Conservation (phyloP, 441 rosid genomes). For the Populus trichocarpa region DNA sequence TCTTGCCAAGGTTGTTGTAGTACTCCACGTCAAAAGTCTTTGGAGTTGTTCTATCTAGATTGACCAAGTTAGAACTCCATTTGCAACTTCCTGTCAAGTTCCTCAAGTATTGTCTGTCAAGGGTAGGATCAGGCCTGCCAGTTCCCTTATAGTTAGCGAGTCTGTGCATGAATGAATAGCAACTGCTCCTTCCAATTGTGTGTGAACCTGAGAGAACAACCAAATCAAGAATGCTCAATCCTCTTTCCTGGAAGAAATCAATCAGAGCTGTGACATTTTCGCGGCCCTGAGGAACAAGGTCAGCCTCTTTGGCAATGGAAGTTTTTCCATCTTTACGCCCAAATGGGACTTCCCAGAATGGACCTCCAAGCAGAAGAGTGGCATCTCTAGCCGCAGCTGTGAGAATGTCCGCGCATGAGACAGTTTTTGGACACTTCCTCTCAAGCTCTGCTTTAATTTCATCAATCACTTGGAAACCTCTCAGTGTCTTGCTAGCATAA, state of each 20-base stretch:
- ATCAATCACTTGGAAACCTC: constrained; percentile 45
- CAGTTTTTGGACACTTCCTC: constrained; percentile 35
- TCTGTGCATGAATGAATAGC: constrained; percentile 34
- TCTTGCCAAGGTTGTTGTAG: constrained; percentile 35
- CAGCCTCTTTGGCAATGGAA: constrained; percentile 39
- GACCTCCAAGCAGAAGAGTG: constrained; percentile 42
- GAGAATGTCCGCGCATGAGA: constrained; percentile 50
- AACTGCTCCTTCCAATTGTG: constrained; percentile 45
- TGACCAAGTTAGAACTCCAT: constrained; percentile 18
- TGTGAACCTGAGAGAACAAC: constrained; percentile 53
- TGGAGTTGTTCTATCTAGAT: constrained; percentile 46
- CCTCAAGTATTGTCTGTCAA: constrained; percentile 26
- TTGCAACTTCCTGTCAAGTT: constrained; percentile 28
- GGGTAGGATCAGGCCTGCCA: constrained; percentile 28
- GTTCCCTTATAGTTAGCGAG: constrained; percentile 29
- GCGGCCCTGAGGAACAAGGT: constrained; percentile 42
- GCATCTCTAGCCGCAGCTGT: constrained; percentile 54
- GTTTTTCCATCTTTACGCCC: constrained; percentile 47
- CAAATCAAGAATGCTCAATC: constrained; percentile 42
- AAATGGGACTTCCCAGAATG: constrained; percentile 48
- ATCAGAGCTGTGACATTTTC: constrained; percentile 44
- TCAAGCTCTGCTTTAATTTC: constrained; percentile 42
- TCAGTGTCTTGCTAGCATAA: constrained; percentile 33
- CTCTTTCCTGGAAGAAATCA: constrained; percentile 30
- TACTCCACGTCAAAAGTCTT: constrained; percentile 31